Evolutionary conservation across 306 rosid genomes (phyloP), one percentile per base, ranked within the genome.

Genomic region (Vachellia collinsii): DNA sequence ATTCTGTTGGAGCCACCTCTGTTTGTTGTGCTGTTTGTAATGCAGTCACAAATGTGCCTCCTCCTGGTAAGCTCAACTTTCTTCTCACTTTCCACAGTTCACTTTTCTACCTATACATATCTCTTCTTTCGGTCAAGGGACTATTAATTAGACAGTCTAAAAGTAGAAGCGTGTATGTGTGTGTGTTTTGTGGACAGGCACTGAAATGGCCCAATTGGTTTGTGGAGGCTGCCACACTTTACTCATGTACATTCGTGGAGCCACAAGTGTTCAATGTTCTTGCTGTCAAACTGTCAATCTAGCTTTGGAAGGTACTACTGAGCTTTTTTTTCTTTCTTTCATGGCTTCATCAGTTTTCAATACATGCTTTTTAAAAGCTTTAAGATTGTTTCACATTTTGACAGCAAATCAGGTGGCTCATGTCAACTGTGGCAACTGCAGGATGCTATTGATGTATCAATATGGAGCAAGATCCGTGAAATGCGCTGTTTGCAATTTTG

Each of bases 381-480:
- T 17, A 34, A 10, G 29, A 54, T 61, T 77, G 37, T 43, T 63
- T 51, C 82, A 37, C 34, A 56, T 71, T 69, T 77, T 81, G 62
- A 85, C 98, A 94, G 98, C 97, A 75, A 92, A 94, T 81, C 97
- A 90, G 85, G 97, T 94, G 79, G 98, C 98, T 34, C 98, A 94
- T 73, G 98, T 94, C 59, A 90, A 83, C 70, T 94, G 98, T 74
- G 97, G 96, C 67, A 94, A 87, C 89, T 94, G 97, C 81, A 87
- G 91, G 92, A 94, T 92, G 98, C 83, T 94, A 38, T 75, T 94
- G 78, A 90, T 87, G 97, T 92, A 92, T 75, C 97, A 92, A 79
- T 94, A 94, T 80, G 98, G 93, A 73, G 98, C 97, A 79, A 81
- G 94, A 67, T 90, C 96, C 3, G 97, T 94, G 72, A 92, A 90